phyloP scores from a whole-genome alignment of 2,329 filamentous ascomycete species.

The Didymella sp. region DNA sequence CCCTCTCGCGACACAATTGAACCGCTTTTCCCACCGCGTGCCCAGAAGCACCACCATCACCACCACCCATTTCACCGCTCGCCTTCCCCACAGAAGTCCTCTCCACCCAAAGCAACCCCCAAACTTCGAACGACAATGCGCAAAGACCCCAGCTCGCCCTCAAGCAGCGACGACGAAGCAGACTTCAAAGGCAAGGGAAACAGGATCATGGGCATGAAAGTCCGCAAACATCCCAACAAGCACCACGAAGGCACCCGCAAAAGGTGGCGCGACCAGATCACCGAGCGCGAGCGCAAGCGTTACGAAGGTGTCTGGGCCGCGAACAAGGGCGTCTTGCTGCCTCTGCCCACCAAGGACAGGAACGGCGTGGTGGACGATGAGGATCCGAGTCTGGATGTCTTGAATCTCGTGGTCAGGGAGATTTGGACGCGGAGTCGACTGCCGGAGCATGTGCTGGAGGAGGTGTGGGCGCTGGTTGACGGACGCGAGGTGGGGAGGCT shows the following conservation, averaged over 20 bases:
- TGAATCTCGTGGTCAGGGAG: slow-evolving; percentile 73
- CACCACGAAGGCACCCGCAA: slow-evolving; percentile 79
- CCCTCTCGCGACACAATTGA: slow-evolving; percentile 36
- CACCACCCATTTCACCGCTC: slow-evolving; percentile 49
- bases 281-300: slow-evolving; percentile 73
- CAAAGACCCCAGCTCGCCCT: slow-evolving; percentile 51
- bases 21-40: slow-evolving; percentile 52
- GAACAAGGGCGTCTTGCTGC: slow-evolving; percentile 67
- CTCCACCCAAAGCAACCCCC: slow-evolving; percentile 52
- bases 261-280: slow-evolving; percentile 79
- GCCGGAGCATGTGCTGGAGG: slow-evolving; percentile 70
- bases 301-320: slow-evolving; percentile 88
- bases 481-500: slow-evolving; percentile 62
- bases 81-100: slow-evolving; percentile 45
- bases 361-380: neutral
- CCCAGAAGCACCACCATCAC: slow-evolving; percentile 46
- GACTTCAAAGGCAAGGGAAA: slow-evolving; percentile 63
- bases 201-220: slow-evolving; percentile 58
- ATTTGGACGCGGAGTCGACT: slow-evolving; percentile 77
- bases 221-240: slow-evolving; percentile 67
- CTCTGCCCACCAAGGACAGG: slow-evolving; percentile 1
- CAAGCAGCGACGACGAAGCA: slow-evolving; percentile 62
- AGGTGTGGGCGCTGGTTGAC: slow-evolving; percentile 80
- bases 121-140: slow-evolving; percentile 72
- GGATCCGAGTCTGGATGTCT: slow-evolving; percentile 59